Percentiles rank a stretch among this genome's conserved stretches.
Evolutionary conservation across 331 rosid species (phyloP).

Genomic region (Pyracantha coccinea): DNA sequence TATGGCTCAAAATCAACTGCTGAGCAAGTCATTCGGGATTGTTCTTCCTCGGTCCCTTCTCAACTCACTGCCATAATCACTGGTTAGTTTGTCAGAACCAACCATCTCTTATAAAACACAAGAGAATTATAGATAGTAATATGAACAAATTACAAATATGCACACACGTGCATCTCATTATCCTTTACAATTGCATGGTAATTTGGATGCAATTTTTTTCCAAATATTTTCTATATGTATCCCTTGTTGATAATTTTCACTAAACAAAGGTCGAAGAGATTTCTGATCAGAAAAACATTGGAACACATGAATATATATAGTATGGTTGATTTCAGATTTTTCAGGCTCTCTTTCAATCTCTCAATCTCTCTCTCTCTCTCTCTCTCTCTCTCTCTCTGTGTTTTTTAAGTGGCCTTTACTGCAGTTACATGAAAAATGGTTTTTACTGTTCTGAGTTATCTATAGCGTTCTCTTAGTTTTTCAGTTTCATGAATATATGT

Average conservation of each 20-base stretch:
- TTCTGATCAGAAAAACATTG: neutral
- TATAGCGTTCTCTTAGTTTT: neutral
- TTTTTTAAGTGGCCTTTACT: neutral
- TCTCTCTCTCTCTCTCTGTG: no score
- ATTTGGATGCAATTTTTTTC: no score
- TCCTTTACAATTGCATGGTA: no score
- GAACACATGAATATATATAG: neutral
- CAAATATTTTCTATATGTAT: no score
- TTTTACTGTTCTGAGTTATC: neutral
- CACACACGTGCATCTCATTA: no score
- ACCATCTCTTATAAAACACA: neutral
- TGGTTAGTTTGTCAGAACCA: constrained; percentile 28
- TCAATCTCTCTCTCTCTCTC: no score
- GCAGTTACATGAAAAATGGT: neutral
- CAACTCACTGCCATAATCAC: constrained; percentile 83
- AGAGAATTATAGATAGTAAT: no score
- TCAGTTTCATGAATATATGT: neutral
- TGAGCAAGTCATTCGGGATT: constrained; percentile 64
- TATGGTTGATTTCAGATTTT: neutral
- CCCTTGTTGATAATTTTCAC: no score
- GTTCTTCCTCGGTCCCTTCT: constrained; percentile 26
- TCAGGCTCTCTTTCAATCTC: neutral
- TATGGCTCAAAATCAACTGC: constrained; percentile 95
- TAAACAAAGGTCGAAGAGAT: neutral
- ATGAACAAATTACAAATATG: no score